Evolutionary conservation across 2,329 filamentous ascomycete species (phyloP).

Genomic region (Incumbomyces lentus): DNA sequence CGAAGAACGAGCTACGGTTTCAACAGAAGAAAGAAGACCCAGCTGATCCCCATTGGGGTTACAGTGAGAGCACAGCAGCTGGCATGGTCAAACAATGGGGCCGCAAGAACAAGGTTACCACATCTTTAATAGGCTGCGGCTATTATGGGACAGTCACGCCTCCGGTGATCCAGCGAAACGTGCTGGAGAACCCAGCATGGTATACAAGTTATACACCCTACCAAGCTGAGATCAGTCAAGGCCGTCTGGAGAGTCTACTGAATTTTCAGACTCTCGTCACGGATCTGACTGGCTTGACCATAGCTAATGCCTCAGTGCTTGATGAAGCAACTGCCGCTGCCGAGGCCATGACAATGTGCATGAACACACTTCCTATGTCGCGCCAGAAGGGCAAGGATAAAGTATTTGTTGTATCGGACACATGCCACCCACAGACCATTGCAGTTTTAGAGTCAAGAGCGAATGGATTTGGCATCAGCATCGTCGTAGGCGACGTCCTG

Average conservation of each 20-base stretch:
- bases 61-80: constrained; percentile 17
- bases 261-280: constrained; percentile 93
- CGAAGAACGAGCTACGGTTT: constrained; percentile 41
- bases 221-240: constrained; percentile 94
- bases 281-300: constrained; percentile 75
- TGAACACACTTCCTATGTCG: constrained; percentile 61
- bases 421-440: constrained; percentile 76
- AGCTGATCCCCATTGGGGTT: constrained; percentile 4
- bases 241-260: constrained; percentile 77
- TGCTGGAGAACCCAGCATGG: constrained; percentile 89
- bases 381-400: constrained; percentile 66
- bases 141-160: constrained; percentile 84
- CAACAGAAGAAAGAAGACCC: constrained; percentile 46
- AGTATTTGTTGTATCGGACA: constrained; percentile 72
- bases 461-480: constrained; percentile 78
- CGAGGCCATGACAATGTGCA: constrained; percentile 88
- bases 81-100: constrained; percentile 29
- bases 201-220: constrained; percentile 98
- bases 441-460: constrained; percentile 75
- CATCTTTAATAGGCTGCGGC: constrained; percentile 71
- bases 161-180: constrained; percentile 82
- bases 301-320: constrained; percentile 81
- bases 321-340: constrained; percentile 89
- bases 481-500: constrained; percentile 63
- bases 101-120: constrained; percentile 50